A percentile compares a stretch with the other conserved stretches of the same genome.
Conservation (phyloP, 768 basidiomycete species). For the Pleurotus platypus region DNA sequence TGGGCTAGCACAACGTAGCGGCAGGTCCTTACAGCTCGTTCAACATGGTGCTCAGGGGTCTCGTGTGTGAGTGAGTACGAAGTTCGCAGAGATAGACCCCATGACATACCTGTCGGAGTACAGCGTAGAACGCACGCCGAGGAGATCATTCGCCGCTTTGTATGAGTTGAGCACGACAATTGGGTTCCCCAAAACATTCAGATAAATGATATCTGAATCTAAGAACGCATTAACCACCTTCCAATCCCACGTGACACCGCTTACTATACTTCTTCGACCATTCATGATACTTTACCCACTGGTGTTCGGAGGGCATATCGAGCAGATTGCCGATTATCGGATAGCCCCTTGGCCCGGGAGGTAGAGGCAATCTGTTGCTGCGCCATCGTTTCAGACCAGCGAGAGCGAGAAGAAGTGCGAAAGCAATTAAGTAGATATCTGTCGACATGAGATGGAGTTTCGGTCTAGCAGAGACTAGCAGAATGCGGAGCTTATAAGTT, state of each 20-base stretch:
- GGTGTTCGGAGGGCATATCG: slow-evolving; percentile 15
- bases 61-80: not conserved
- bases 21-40: too few relatives aligned
- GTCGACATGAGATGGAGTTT: too few relatives aligned
- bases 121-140: slow-evolving; percentile 8
- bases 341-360: too few relatives aligned
- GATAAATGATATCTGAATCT: slow-evolving; percentile 7
- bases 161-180: slow-evolving; percentile 10
- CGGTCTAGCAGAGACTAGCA: too few relatives aligned
- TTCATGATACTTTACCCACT: slow-evolving; percentile 16
- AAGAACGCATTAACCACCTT: not conserved
- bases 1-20: too few relatives aligned
- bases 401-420: too few relatives aligned
- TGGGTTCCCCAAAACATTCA: not conserved
- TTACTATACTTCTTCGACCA: slow-evolving; percentile 9
- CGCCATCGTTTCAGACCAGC: too few relatives aligned
- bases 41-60: too few relatives aligned
- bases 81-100: not conserved
- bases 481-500: too few relatives aligned
- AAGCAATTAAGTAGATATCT: too few relatives aligned
- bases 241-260: not conserved
- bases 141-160: slow-evolving; percentile 10
- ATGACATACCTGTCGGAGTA: slow-evolving; percentile 1
- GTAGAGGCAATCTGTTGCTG: too few relatives aligned
- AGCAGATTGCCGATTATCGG: not conserved